Evolutionary conservation across 208 protist species (phyloP), one percentile per base, ranked within the genome.

Genomic region (Leishmania tarentolae): DNA sequence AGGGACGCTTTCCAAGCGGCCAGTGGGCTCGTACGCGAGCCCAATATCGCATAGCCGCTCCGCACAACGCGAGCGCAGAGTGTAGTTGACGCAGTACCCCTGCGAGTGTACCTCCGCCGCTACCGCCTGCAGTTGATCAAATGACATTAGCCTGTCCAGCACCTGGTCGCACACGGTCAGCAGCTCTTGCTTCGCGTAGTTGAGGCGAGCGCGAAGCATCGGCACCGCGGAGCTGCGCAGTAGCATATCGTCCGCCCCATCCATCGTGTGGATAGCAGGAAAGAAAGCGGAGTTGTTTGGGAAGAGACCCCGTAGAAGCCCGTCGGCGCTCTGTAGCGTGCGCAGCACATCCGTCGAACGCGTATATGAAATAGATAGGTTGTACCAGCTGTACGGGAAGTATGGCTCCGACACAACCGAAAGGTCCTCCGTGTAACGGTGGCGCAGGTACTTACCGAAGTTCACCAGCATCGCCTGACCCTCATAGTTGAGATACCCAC

Each of bases 341-440:
- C 91, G 91, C 42, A 83, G 75, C 42, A 89, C 76, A 81, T 91
- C 88, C 1, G 87, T 93, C 15, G 91, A 93, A 59, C 91, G 91
- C 24, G 81, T 87, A 78, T 93, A 90, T 68, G 87, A 80, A 57
- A 91, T 69, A 42, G 83, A 85, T 15, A 88, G 53, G 77, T 94
- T 91, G 84, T 94, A 94, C 28, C 19, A 75, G 28, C 44, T 42
- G 37, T 70, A 79, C 50, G 89, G 72, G 50, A 93, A 88, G 80
- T 82, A 86, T 19, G 68, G 66, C 37, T 65, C 63, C 53, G 80
- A 46, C 57, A 86, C 81, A 17, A 89, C 72, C 65, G 65, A 19
- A 17, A 66, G 66, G 65, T 86, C 83, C 68, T 82, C 75, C 65
- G 74, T 87, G 81, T 92, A 92, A 63, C 84, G 84, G 37, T 83